Evolutionary conservation across 2,329 filamentous ascomycete genomes (phyloP), one percentile per base, ranked within the genome.

Genomic region (Cryphonectria carpinicola): DNA sequence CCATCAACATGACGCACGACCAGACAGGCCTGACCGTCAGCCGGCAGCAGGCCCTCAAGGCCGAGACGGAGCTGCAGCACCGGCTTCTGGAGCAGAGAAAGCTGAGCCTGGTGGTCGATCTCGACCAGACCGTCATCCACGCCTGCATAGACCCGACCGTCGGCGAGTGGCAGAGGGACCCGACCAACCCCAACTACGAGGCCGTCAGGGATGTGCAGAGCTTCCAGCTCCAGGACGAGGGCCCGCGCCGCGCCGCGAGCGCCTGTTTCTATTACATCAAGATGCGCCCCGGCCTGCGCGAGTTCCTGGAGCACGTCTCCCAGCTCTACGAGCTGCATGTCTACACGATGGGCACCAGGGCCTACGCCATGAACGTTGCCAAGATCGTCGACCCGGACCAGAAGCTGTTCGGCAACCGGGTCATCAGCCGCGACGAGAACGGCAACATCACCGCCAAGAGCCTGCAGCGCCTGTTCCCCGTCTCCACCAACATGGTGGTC

Each of bases 261-360:
- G 91, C 90, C n/a, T 95, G 92, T 79, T 97, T 92, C 88, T 99
- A 99, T 81, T 99, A 98, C 81, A 97, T 99, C 84, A 99, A 99
- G 84, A 90, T 97, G 83, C 93, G 96, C 49, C 96, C 96, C 0
- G 94, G 95, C 3, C 83, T 98, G 66, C 85, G 89, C 73, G 88
- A 92, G 58, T 99, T 99, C 78, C 85, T 99, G 65, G 85, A 92
- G 71, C 88, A 89, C 67, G 87, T 98, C 64, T 89, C 94, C 0
- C 87, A 90, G 77, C 84, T 96, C 76, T 99, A 96, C 82, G 96
- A 99, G 82, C 85, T 98, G 77, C 96, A 99, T 80, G 95, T 99
- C 73, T 99, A 99, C 84, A 99, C 96, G 60, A 99, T 99, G 96
- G 96, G 95, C 70, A 99, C 96, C 32, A 89, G 96, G 74, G 93